phyloP scores from a whole-genome alignment of 306 rosid species.

The Sophora flavescens region DNA sequence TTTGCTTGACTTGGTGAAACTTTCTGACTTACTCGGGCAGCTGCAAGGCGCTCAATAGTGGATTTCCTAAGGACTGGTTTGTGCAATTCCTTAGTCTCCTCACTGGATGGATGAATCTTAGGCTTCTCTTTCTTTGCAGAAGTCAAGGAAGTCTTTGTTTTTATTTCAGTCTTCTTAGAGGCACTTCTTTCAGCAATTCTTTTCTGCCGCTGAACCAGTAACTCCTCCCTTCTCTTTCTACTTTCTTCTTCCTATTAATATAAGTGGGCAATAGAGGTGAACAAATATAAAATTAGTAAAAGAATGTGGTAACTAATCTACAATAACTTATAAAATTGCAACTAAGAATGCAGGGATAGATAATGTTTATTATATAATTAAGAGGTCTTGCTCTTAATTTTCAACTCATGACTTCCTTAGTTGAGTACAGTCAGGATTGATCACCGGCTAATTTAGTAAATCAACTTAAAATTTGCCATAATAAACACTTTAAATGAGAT shows the following conservation, averaged over 20 bases:
- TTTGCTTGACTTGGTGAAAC: constrained; percentile 53
- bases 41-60: constrained; percentile 86
- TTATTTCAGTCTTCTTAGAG: constrained; percentile 56
- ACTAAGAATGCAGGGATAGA: constrained; percentile 4
- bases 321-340: constrained; percentile 20
- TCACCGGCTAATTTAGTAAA: not conserved
- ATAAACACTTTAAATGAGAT: constrained; percentile 1
- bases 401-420: not conserved
- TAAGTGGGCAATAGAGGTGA: constrained; percentile 30
- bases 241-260: constrained; percentile 80
- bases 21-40: constrained; percentile 64
- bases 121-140: constrained; percentile 62
- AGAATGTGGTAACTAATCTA: not conserved
- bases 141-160: constrained; percentile 47
- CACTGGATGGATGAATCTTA: constrained; percentile 54
- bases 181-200: constrained; percentile 94
- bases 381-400: not conserved
- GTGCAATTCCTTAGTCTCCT: constrained; percentile 63
- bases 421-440: not conserved
- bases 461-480: constrained; percentile 12
- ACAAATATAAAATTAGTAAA: constrained; percentile 17
- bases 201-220: constrained; percentile 75
- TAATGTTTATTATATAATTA: not conserved
- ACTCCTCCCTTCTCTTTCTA: constrained; percentile 80
- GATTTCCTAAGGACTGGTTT: constrained; percentile 77